Percentiles rank a stretch among this genome's conserved stretches.
These are phyloP conservation scores for Populus hybrid DNA, from an alignment of 441 rosid species.

Conservation along the genomic window DNA sequence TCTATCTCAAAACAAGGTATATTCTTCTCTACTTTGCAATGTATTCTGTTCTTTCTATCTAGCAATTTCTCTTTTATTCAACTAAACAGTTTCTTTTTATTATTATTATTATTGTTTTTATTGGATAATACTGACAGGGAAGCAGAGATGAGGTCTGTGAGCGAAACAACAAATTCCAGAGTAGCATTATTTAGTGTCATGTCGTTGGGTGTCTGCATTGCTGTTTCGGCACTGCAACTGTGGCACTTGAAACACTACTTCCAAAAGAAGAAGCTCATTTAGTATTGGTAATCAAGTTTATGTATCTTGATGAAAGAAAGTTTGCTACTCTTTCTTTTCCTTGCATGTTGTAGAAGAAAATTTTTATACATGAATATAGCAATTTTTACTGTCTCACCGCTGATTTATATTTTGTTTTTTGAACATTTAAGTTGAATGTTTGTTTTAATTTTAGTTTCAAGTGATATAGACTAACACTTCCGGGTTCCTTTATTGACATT, in stretches of 20 bases:
- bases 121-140: constrained; percentile 44
- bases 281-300: constrained; percentile 16
- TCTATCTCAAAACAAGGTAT: constrained; percentile 60
- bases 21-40: neutral
- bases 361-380: constrained; percentile 3
- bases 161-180: constrained; percentile 60
- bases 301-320: neutral
- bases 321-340: neutral
- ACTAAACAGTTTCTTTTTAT: neutral
- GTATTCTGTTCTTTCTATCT: neutral
- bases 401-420: neutral
- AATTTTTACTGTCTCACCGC: neutral
- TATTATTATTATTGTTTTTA: neutral
- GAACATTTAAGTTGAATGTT: neutral
- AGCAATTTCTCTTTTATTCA: neutral
- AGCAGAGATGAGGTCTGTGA: constrained; percentile 67
- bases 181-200: constrained; percentile 72
- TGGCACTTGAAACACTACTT: constrained; percentile 76
- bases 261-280: constrained; percentile 80
- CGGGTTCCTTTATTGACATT: neutral
- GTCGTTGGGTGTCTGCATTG: constrained; percentile 69
- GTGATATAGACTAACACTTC: neutral
- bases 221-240: constrained; percentile 59
- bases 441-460: neutral
- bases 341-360: constrained; percentile 8